A percentile compares a stretch with the other conserved stretches of the same genome.
These are phyloP conservation scores for Aureobasidium sp. DNA, from an alignment of 2,329 filamentous ascomycete species.

Conservation along the genomic window DNA sequence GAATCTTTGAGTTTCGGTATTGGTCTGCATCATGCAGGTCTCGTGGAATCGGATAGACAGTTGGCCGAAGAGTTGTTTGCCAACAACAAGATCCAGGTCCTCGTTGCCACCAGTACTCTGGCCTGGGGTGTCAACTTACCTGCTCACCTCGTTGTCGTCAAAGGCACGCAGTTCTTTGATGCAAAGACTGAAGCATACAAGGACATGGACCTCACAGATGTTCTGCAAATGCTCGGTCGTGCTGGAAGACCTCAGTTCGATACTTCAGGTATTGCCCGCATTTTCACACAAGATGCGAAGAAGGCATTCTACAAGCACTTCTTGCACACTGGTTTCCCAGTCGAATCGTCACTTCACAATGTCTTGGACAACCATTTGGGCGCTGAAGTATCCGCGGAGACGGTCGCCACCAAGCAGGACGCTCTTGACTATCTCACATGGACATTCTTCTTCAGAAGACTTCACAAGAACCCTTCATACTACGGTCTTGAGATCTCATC, in stretches of 20 bases:
- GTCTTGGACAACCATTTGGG: constrained; percentile 95
- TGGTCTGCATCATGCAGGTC: constrained; percentile 90
- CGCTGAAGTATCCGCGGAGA: constrained; percentile 89
- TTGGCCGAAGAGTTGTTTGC: constrained; percentile 90
- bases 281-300: constrained; percentile 95
- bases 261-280: constrained; percentile 87
- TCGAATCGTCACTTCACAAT: constrained; percentile 92
- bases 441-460: constrained; percentile 97
- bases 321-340: constrained; percentile 92
- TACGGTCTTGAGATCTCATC: constrained; percentile 91
- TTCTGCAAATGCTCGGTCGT: constrained; percentile 94
- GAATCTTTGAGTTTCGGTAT: constrained; percentile 98
- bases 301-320: constrained; percentile 99
- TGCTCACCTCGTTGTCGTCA: constrained; percentile 93
- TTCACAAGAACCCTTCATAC: constrained; percentile 98
- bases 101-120: constrained; percentile 90
- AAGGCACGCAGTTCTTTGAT: constrained; percentile 96
- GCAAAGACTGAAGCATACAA: constrained; percentile 96
- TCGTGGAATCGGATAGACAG: constrained; percentile 89
- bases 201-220: constrained; percentile 98
- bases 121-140: constrained; percentile 98
- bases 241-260: constrained; percentile 96
- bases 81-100: constrained; percentile 95
- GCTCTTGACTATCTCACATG: constrained; percentile 95
- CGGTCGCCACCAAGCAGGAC: constrained; percentile 90